Conservation (phyloP, 2,329 filamentous ascomycete genomes). For the Xylaria sp. region DNA sequence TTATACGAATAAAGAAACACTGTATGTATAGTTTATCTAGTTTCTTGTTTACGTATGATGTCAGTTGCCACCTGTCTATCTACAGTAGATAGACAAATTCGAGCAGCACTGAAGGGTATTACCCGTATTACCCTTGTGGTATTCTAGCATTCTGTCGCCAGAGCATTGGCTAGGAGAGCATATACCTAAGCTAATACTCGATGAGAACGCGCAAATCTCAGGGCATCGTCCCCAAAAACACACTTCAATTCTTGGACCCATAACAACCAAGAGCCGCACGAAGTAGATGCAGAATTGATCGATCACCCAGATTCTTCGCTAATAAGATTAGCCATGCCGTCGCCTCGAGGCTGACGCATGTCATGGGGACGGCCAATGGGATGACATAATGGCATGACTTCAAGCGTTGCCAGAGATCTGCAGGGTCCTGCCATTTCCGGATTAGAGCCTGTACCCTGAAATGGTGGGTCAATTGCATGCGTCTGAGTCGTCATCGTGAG, state of each 20-base stretch:
- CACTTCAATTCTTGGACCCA: not conserved
- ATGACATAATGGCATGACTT: conserved; percentile 50
- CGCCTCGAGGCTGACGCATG: conserved; percentile 32
- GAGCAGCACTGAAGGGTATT: too few relatives aligned
- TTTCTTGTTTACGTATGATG: conserved; percentile 14
- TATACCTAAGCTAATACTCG: not conserved
- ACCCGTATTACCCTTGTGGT: conserved; percentile 12
- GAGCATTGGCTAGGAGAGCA: not conserved
- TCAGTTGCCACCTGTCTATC: not conserved
- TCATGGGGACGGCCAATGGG: conserved; percentile 42
- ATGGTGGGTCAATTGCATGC: conserved; percentile 16
- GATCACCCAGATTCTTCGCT: not conserved
- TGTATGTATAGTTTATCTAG: not conserved
- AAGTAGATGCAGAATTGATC: conserved; percentile 6
- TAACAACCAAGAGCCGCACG: conserved; percentile 11
- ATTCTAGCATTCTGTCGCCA: not conserved
- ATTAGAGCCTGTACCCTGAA: conserved; percentile 13
- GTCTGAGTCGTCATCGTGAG: conserved; percentile 34
- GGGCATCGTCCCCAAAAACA: not conserved
- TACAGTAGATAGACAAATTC: not conserved
- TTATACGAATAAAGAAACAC: not conserved
- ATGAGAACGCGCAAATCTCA: not conserved
- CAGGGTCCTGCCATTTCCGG: conserved; percentile 47
- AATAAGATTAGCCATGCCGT: not conserved
- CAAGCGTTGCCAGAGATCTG: conserved; percentile 46